Evolutionary conservation across 164 flowering plant genomes (phyloP).

Genomic region (Dillenia suffruticosa): DNA sequence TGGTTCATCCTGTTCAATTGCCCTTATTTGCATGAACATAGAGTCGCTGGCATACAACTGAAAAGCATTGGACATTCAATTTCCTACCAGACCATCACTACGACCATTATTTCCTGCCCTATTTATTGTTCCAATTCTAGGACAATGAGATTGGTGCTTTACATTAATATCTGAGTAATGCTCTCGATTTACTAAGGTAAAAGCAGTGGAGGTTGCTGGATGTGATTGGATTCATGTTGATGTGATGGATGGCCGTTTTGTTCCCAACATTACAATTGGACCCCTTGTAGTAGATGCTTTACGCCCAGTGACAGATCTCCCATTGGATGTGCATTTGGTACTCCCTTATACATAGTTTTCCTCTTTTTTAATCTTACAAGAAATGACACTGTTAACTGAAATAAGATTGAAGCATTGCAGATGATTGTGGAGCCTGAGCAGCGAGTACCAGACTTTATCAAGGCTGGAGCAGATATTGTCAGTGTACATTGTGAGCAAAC

Average conservation of each 20-base stretch:
- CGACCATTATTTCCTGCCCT: no score
- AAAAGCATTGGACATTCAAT: no score
- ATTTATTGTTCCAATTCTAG: no score
- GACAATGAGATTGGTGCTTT: not conserved
- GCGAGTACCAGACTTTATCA: constrained; percentile 91
- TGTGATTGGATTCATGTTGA: constrained; percentile 99
- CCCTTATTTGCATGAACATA: no score
- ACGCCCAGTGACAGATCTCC: constrained; percentile 96
- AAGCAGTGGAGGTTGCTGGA: constrained; percentile 97
- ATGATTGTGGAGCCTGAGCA: constrained; percentile 99
- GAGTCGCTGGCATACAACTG: no score
- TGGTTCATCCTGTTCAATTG: no score
- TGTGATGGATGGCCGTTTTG: constrained; percentile 99
- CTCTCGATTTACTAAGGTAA: constrained; percentile 50
- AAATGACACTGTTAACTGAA: constrained; percentile 13
- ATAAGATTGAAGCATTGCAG: constrained; percentile 29
- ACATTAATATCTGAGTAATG: not conserved
- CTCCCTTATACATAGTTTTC: not conserved
- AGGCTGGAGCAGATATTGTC: constrained; percentile 98
- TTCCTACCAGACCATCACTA: no score
- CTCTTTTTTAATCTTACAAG: not conserved
- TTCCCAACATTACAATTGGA: constrained; percentile 96
- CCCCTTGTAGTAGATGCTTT: constrained; percentile 97
- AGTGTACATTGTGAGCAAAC: constrained; percentile 96
- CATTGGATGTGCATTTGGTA: constrained; percentile 98